These are phyloP conservation scores for Trifolium subterraneum DNA, from an alignment of 306 rosid genomes.

Conservation along the genomic window DNA sequence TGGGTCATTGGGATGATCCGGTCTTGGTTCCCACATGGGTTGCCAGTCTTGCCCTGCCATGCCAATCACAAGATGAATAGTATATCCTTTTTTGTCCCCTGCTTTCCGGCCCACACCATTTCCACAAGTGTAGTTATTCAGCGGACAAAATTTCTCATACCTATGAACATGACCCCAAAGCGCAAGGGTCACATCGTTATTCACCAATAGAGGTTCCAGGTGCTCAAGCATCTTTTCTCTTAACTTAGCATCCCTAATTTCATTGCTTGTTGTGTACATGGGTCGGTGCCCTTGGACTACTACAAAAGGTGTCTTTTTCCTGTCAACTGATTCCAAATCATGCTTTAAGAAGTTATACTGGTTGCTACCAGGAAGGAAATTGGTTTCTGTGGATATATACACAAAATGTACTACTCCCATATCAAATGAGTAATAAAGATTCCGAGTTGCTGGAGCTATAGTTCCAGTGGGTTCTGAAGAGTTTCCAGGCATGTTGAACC, in stretches of 20 bases:
- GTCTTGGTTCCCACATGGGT: conserved; percentile 80
- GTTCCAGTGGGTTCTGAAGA: conserved; percentile 83
- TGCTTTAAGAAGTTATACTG: conserved; percentile 76
- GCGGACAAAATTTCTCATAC: conserved; percentile 83
- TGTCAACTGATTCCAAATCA: conserved; percentile 78
- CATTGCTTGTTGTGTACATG: conserved; percentile 88
- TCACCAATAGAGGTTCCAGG: conserved; percentile 81
- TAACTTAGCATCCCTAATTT: conserved; percentile 62
- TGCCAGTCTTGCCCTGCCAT: conserved; percentile 98
- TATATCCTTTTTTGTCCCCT: conserved; percentile 49
- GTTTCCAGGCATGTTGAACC: conserved; percentile 94
- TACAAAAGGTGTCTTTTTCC: conserved; percentile 74
- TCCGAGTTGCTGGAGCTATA: conserved; percentile 64
- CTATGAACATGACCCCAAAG: conserved; percentile 97
- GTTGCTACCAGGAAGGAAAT: conserved; percentile 74
- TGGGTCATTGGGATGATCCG: conserved; percentile 65
- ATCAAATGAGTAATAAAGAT: conserved; percentile 87
- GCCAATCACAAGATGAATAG: conserved; percentile 89
- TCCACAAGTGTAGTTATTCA: conserved; percentile 82
- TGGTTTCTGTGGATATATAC: conserved; percentile 86
- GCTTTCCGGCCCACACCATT: conserved; percentile 44
- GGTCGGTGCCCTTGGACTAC: conserved; percentile 93
- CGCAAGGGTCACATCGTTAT: conserved; percentile 79
- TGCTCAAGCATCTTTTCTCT: conserved; percentile 75
- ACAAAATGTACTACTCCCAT: conserved; percentile 82